Percentiles rank a stretch among this genome's conserved stretches.
Evolutionary conservation across 805 yeast genomes (phyloP).

Genomic region (Candida montana): DNA sequence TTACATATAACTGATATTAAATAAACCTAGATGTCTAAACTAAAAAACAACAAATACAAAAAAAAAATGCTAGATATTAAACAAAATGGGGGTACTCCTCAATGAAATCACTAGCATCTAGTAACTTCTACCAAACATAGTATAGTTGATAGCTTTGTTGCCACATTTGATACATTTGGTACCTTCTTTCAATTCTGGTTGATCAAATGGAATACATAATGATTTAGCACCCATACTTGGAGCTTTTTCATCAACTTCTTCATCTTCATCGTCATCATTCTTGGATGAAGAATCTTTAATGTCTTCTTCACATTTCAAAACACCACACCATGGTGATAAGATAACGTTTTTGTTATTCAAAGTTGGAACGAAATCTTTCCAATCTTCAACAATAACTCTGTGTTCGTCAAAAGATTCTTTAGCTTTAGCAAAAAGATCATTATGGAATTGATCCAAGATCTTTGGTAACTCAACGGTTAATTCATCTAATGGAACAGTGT

Average conservation of each 20-base stretch:
- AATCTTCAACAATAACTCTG: conserved; percentile 71
- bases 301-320: conserved; percentile 88
- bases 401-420: conserved; percentile 80
- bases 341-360: conserved; percentile 88
- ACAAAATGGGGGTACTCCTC: too few species aligned
- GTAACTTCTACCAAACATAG: conserved; percentile 97
- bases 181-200: conserved; percentile 73
- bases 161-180: conserved; percentile 88
- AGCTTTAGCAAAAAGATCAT: conserved; percentile 69
- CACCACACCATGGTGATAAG: conserved; percentile 97
- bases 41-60: too few species aligned
- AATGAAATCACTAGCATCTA: conserved; percentile 27
- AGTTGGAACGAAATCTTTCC: conserved; percentile 91
- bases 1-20: too few species aligned
- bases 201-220: conserved; percentile 91
- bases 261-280: conserved; percentile 62
- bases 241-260: conserved; percentile 88
- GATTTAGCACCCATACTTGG: conserved; percentile 99
- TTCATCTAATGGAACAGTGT: conserved; percentile 56
- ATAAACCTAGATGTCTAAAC: too few species aligned
- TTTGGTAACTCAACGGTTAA: conserved; percentile 64
- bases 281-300: conserved; percentile 84
- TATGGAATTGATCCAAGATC: conserved; percentile 78
- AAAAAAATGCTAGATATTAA: too few species aligned
- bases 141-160: conserved; percentile 68